Conservation (phyloP, 169 alveolate genomes). For the Eimeria sp. region DNA sequence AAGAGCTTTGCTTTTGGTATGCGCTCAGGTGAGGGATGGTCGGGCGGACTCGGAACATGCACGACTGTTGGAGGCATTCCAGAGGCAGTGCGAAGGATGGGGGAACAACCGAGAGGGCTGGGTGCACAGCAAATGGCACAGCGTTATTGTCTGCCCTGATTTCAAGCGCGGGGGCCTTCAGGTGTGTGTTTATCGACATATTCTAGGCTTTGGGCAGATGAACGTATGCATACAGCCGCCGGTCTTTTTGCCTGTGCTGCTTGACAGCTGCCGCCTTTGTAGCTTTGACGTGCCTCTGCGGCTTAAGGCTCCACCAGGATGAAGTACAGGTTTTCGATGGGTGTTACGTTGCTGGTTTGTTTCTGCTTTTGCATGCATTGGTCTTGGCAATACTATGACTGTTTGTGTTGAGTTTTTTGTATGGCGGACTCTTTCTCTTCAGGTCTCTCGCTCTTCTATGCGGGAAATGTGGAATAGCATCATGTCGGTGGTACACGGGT, state of each 20-base stretch:
- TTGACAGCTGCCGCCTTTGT: neutral
- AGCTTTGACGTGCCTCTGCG: neutral
- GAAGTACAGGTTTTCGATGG: neutral
- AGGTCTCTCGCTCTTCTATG: constrained; percentile 77
- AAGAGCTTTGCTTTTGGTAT: neutral
- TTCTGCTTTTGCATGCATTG: neutral
- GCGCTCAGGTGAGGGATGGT: constrained; percentile 83
- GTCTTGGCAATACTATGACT: no score
- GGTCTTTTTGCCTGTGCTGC: neutral
- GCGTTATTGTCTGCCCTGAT: constrained; percentile 88
- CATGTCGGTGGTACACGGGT: constrained; percentile 75
- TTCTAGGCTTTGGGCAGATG: neutral
- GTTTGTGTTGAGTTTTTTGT: neutral
- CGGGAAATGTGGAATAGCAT: constrained; percentile 87
- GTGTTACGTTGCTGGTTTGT: neutral
- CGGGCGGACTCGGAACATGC: constrained; percentile 84
- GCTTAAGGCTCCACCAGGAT: neutral
- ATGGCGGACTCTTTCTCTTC: neutral
- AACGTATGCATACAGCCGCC: constrained; percentile 4
- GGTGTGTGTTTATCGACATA: constrained; percentile 14
- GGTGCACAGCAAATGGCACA: constrained; percentile 86
- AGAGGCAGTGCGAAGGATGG: constrained; percentile 87
- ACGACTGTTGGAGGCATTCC: constrained; percentile 81
- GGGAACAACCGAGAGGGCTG: constrained; percentile 89
- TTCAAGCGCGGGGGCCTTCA: constrained; percentile 86